phyloP scores from a whole-genome alignment of 352 stramenopile genomes.

The Blastocystis sp. region DNA sequence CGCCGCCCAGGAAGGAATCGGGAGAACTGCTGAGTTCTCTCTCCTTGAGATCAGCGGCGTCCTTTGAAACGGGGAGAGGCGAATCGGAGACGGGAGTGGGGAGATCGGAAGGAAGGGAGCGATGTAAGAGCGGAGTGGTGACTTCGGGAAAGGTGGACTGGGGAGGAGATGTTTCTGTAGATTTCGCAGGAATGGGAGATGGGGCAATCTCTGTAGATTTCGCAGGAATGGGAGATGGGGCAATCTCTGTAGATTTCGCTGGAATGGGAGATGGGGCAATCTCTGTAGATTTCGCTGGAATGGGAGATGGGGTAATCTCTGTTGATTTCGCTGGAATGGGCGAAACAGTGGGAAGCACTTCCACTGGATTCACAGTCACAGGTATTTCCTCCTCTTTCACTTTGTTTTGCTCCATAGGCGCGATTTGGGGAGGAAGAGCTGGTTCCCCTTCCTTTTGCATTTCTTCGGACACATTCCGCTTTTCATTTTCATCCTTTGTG shows the following conservation, averaged over 20 bases:
- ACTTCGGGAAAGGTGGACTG: too few species aligned
- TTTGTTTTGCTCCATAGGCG: not conserved
- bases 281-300: not conserved
- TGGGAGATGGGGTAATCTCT: not conserved
- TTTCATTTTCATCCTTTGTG: not conserved
- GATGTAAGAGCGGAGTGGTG: too few species aligned
- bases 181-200: not conserved
- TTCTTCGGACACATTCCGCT: too few species aligned
- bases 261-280: not conserved
- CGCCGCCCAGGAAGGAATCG: too few species aligned
- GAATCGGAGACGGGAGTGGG: too few species aligned
- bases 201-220: not conserved
- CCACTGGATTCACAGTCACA: not conserved
- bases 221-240: not conserved
- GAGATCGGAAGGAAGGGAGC: too few species aligned
- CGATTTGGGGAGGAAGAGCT: not conserved
- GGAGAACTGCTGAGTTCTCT: too few species aligned
- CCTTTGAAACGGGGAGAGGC: too few species aligned
- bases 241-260: not conserved
- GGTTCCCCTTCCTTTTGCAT: too few species aligned
- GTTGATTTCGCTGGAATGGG: not conserved
- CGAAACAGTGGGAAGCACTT: not conserved
- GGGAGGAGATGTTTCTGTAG: too few species aligned
- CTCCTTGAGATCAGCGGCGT: too few species aligned
- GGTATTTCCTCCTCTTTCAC: not conserved